phyloP scores from a whole-genome alignment of 345 rosid genomes.

The Ailanthus altissimus region DNA sequence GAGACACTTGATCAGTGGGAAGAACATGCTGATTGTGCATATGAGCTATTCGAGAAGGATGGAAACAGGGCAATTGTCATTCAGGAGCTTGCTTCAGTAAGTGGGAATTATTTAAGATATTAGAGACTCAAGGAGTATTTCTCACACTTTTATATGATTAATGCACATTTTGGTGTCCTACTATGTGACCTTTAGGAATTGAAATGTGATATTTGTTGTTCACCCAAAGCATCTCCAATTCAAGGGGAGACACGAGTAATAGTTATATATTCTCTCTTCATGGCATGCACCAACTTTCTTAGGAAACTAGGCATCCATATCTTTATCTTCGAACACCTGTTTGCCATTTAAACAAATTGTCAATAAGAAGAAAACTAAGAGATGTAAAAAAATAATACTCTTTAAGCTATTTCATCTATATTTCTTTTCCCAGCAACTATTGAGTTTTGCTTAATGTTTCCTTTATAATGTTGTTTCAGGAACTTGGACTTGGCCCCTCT shows the following conservation, averaged over 20 bases:
- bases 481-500: slow-evolving; percentile 91
- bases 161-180: slow-evolving; percentile 1
- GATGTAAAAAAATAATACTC: background rate
- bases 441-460: background rate
- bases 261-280: background rate
- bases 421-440: background rate
- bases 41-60: slow-evolving; percentile 83
- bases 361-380: background rate
- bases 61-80: slow-evolving; percentile 90
- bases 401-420: background rate
- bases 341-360: background rate
- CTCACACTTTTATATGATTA: background rate
- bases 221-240: background rate
- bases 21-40: slow-evolving; percentile 77
- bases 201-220: too few relatives aligned
- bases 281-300: background rate
- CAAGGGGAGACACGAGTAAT: background rate
- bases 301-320: background rate
- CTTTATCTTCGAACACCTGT: background rate
- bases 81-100: slow-evolving; percentile 91
- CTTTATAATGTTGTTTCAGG: slow-evolving; percentile 49
- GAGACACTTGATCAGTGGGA: slow-evolving; percentile 92
- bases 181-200: background rate
- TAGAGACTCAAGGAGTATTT: background rate
- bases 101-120: slow-evolving; percentile 22